Percentiles rank a stretch among this genome's conserved stretches.
Conservation (phyloP, 352 stramenopile species). For the Phytophthora pisi region DNA sequence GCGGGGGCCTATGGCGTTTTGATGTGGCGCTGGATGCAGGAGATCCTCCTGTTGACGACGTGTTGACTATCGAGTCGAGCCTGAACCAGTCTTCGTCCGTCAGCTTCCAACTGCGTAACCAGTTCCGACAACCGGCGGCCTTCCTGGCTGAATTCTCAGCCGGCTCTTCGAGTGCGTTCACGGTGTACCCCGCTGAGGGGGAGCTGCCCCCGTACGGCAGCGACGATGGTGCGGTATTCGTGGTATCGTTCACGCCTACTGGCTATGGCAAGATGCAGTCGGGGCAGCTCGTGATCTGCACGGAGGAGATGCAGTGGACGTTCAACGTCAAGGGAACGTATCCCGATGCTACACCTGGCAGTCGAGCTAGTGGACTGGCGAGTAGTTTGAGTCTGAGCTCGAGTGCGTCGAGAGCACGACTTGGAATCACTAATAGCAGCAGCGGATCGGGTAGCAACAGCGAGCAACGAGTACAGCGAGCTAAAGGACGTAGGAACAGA, state of each 20-base stretch:
- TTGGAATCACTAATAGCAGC: conserved; percentile 24
- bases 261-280: conserved; percentile 93
- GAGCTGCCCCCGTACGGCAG: conserved; percentile 78
- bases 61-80: conserved; percentile 86
- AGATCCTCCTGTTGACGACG: conserved; percentile 87
- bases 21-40: conserved; percentile 81
- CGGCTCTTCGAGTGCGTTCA: conserved; percentile 89
- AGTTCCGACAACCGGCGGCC: conserved; percentile 69
- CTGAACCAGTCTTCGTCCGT: conserved; percentile 88
- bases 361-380: conserved; percentile 35
- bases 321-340: conserved; percentile 92
- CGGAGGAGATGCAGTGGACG: conserved; percentile 93
- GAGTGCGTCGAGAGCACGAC: conserved; percentile 35
- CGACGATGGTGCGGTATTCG: conserved; percentile 73
- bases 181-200: conserved; percentile 81
- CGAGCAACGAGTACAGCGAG: conserved; percentile 10
- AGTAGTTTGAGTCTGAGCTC: conserved; percentile 53
- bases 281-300: conserved; percentile 85
- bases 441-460: conserved; percentile 3
- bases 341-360: conserved; percentile 57
- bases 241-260: conserved; percentile 91
- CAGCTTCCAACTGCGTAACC: conserved; percentile 88
- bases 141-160: conserved; percentile 91
- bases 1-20: conserved; percentile 88
- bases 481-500: conserved; percentile 8